phyloP scores from a whole-genome alignment of 257 asterid species.

The Lycium barbarum region DNA sequence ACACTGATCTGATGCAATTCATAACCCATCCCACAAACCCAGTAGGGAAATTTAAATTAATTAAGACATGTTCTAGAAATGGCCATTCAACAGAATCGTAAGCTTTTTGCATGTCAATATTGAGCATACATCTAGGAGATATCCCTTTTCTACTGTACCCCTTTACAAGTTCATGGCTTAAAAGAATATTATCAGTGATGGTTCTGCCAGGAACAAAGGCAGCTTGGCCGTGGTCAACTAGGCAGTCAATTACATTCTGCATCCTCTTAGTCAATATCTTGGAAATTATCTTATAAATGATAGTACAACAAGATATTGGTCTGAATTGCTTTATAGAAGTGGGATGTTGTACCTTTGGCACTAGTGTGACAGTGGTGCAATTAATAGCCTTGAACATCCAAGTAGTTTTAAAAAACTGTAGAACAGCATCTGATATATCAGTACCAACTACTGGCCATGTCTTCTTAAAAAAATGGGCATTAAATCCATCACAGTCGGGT shows the following conservation, averaged over 20 bases:
- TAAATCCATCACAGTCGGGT: background rate
- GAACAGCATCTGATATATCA: background rate
- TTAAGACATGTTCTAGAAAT: background rate
- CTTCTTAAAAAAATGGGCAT: background rate
- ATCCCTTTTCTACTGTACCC: background rate
- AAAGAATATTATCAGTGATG: background rate
- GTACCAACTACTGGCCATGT: background rate
- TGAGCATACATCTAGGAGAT: background rate
- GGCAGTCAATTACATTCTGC: too few relatives aligned
- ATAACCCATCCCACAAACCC: background rate
- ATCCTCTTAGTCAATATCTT: too few relatives aligned
- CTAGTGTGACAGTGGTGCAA: background rate
- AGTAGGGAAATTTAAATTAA: background rate
- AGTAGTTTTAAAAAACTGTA: background rate
- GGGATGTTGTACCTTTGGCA: background rate
- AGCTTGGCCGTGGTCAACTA: background rate
- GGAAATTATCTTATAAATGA: background rate
- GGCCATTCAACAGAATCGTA: background rate
- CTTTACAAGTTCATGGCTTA: background rate
- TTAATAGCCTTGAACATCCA: background rate
- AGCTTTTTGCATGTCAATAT: background rate
- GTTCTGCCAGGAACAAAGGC: background rate
- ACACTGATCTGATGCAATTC: background rate
- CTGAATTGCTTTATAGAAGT: background rate
- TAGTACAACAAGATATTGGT: background rate